Conservation (phyloP, 139 green algal species). For the Klebsormidium nitens region DNA sequence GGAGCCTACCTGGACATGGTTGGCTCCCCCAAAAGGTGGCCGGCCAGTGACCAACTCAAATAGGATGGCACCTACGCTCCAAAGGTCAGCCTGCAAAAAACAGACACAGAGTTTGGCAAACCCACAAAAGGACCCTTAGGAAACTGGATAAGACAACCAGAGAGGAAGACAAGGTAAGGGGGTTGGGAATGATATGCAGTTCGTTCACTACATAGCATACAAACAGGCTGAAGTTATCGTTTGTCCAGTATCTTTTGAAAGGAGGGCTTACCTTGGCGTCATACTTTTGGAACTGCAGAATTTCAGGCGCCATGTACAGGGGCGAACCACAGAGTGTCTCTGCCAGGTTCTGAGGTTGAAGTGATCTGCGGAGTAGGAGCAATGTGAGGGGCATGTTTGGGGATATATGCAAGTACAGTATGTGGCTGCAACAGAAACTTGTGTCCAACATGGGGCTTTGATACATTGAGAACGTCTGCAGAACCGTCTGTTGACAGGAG, state of each 20-base stretch:
- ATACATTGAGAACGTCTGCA: no score
- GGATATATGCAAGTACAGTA: no score
- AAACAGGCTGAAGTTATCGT: no score
- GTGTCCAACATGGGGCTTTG: no score
- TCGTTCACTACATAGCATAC: no score
- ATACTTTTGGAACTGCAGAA: constrained; percentile 60
- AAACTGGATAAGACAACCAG: not conserved
- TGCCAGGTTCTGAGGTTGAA: constrained; percentile 74
- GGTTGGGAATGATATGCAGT: no score
- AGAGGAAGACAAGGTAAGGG: not conserved
- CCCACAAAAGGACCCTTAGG: no score
- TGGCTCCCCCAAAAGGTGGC: constrained; percentile 78
- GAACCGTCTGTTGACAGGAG: no score
- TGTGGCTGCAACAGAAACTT: no score
- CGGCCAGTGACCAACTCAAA: constrained; percentile 84
- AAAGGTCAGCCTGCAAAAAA: constrained; percentile 50
- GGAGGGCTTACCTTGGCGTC: constrained; percentile 59
- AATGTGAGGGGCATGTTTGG: not conserved
- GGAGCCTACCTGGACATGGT: constrained; percentile 73
- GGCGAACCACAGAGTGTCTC: constrained; percentile 94
- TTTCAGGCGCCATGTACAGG: constrained; percentile 98
- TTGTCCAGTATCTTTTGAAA: no score
- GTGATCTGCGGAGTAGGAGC: constrained; percentile 22
- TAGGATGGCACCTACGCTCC: constrained; percentile 92
- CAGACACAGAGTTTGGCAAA: no score